Percentiles rank a stretch among this genome's conserved stretches.
Evolutionary conservation across 1,284 basidiomycete species (phyloP).

Genomic region (Moesziomyces antarcticus): DNA sequence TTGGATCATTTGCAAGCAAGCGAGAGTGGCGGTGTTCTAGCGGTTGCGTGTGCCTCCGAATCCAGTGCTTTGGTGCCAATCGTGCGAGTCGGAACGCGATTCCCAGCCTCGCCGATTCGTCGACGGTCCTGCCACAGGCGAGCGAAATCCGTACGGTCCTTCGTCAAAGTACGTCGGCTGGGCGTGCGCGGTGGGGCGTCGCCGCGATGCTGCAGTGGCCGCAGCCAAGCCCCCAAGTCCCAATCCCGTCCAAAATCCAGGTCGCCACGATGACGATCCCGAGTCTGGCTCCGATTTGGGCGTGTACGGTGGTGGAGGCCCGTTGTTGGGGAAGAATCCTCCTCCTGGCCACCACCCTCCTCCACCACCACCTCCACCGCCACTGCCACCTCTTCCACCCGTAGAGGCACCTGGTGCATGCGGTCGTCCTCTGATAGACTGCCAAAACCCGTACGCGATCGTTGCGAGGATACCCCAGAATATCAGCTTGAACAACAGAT

Average conservation of each 20-base stretch:
- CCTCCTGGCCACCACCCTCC: conserved; percentile 50
- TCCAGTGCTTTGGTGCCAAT: conserved; percentile 35
- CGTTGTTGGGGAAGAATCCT: not conserved
- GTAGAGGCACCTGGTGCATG: conserved; percentile 58
- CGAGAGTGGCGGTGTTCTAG: not conserved
- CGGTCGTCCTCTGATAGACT: conserved; percentile 18
- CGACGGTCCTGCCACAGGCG: not conserved
- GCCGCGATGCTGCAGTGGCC: conserved; percentile 15
- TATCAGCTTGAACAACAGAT: conserved; percentile 72
- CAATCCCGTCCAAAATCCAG: conserved; percentile 59
- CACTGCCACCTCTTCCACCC: conserved; percentile 69
- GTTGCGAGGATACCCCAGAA: conserved; percentile 70
- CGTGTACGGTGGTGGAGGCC: conserved; percentile 82
- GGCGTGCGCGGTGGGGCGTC: conserved; percentile 1
- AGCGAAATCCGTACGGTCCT: not conserved
- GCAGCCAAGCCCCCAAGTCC: conserved; percentile 42
- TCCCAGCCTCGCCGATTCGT: too few species aligned
- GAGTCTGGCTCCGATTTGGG: conserved; percentile 67
- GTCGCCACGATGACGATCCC: conserved; percentile 25
- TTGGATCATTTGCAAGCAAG: not conserved
- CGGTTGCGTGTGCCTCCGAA: conserved; percentile 56
- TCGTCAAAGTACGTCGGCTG: not conserved
- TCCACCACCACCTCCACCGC: conserved; percentile 67
- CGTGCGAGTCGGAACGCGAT: not conserved
- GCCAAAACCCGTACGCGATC: conserved; percentile 35